Percentiles rank a stretch among this genome's conserved stretches.
phyloP scores from a whole-genome alignment of 441 rosid genomes.

The Adansonia grandidieri region DNA sequence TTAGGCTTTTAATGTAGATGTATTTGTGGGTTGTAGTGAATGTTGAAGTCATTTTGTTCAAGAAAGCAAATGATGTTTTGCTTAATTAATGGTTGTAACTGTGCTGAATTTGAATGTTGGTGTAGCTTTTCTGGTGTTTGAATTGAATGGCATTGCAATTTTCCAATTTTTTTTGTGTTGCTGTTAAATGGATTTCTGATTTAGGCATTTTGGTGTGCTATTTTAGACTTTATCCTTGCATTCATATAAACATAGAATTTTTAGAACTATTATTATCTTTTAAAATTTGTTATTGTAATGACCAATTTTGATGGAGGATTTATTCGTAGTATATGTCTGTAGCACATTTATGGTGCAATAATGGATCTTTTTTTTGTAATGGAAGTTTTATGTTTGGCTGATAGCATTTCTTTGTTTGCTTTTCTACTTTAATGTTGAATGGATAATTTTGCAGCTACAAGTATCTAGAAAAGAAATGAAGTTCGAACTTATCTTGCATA shows the following conservation, averaged over 20 bases:
- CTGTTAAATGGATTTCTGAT: background rate
- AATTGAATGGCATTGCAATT: background rate
- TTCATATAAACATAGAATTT: background rate
- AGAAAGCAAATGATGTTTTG: background rate
- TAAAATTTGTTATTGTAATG: background rate
- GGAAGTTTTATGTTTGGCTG: background rate
- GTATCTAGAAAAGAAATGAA: background rate
- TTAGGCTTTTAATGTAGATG: background rate
- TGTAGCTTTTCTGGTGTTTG: constrained; percentile 7
- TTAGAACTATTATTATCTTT: background rate
- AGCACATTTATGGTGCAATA: background rate
- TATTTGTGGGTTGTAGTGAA: constrained; percentile 7
- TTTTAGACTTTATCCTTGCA: background rate
- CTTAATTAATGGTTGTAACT: constrained; percentile 8
- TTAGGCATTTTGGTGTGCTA: background rate
- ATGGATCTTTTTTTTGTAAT: background rate
- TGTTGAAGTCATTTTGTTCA: background rate
- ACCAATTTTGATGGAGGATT: background rate
- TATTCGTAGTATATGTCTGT: background rate
- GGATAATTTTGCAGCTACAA: background rate
- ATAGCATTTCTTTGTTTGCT: background rate
- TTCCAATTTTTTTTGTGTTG: background rate
- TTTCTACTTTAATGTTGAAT: constrained; percentile 2
- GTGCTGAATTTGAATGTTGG: background rate
- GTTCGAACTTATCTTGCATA: background rate